Percentiles rank a stretch among this genome's conserved stretches.
Conservation (phyloP, 768 basidiomycete species). For the Podaxis sp. region DNA sequence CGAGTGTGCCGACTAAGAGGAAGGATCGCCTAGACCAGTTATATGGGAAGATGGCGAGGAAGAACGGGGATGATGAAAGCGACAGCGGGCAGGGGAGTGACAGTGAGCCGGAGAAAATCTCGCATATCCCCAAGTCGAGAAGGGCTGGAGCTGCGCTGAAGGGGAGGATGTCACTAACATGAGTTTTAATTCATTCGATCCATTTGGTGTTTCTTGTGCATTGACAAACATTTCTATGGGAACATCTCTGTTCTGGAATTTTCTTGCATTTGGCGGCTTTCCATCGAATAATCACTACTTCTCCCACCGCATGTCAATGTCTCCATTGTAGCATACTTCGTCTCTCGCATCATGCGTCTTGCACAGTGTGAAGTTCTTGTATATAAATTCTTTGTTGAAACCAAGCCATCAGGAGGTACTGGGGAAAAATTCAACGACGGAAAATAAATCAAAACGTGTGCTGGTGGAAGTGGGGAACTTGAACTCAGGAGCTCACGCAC, state of each 20-base stretch:
- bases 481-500: background rate
- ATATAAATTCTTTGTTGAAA: too few relatives aligned
- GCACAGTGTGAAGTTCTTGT: background rate
- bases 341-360: background rate
- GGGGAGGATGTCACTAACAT: background rate
- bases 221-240: background rate
- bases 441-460: too few relatives aligned
- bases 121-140: slow-evolving; percentile 60
- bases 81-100: slow-evolving; percentile 46
- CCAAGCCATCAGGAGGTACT: too few relatives aligned
- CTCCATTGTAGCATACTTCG: background rate
- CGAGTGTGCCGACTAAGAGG: slow-evolving; percentile 19
- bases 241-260: background rate
- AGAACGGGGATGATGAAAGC: slow-evolving; percentile 33
- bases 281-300: background rate
- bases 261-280: background rate
- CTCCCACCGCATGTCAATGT: background rate
- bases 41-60: slow-evolving; percentile 32
- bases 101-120: slow-evolving; percentile 24
- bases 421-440: background rate
- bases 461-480: too few relatives aligned
- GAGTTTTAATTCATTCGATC: background rate
- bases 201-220: too few relatives aligned
- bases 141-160: slow-evolving; percentile 39
- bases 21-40: slow-evolving; percentile 29